These are phyloP conservation scores for Psilocybe mexicana DNA, from an alignment of 1,284 basidiomycete species.

Conservation along the genomic window DNA sequence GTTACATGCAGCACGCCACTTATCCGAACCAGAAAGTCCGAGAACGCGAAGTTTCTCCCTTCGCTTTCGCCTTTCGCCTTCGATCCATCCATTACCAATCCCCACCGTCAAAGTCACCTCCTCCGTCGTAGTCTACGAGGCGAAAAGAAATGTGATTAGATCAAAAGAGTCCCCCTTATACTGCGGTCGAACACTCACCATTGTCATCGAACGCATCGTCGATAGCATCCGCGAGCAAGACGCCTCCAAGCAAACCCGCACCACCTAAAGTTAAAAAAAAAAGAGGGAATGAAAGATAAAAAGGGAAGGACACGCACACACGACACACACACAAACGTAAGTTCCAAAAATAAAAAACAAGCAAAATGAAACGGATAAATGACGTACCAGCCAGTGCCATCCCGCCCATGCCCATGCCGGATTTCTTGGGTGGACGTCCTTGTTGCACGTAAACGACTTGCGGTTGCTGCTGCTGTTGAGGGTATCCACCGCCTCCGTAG, in stretches of 20 bases:
- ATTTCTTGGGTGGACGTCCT: slow-evolving; percentile 36
- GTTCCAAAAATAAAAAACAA: background rate
- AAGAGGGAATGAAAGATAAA: too few species aligned
- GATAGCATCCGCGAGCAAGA: slow-evolving; percentile 50
- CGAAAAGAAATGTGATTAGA: background rate
- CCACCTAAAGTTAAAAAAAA: slow-evolving; percentile 39
- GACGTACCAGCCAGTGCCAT: slow-evolving; percentile 41
- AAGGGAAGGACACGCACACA: too few species aligned
- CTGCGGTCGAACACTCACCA: too few species aligned
- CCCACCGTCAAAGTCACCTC: slow-evolving; percentile 6
- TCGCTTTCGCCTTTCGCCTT: too few species aligned
- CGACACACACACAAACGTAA: background rate
- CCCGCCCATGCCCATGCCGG: slow-evolving; percentile 45
- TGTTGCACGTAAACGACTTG: slow-evolving; percentile 33
- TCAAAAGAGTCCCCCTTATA: too few species aligned
- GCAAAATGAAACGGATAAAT: background rate
- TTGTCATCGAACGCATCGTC: slow-evolving; percentile 36
- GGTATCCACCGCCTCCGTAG: slow-evolving; percentile 17
- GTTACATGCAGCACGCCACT: too few species aligned
- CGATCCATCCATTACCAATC: background rate
- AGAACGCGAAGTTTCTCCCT: too few species aligned
- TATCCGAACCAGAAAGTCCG: too few species aligned
- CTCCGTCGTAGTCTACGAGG: slow-evolving; percentile 3
- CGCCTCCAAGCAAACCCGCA: slow-evolving; percentile 61
- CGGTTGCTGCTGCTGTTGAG: slow-evolving; percentile 25